phyloP scores from a whole-genome alignment of 306 rosid species.

The Pueraria montana region DNA sequence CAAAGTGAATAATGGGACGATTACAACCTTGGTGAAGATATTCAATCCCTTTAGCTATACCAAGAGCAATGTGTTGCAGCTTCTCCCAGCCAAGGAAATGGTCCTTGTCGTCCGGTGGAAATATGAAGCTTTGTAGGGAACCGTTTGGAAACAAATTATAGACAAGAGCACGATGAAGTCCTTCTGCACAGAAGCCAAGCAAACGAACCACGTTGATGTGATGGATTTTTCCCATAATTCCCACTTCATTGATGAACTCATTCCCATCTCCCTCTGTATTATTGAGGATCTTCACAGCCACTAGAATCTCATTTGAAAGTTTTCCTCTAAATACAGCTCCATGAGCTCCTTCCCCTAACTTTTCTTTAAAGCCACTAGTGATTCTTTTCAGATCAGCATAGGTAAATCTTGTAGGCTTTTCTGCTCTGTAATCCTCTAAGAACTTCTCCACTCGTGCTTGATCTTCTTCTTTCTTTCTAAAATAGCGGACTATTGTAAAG shows the following conservation, averaged over 20 bases:
- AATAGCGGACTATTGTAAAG: not conserved
- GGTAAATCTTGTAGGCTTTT: not conserved
- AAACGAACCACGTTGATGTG: constrained; percentile 1
- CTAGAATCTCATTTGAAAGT: not conserved
- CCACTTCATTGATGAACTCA: constrained; percentile 3
- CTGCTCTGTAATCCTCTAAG: not conserved
- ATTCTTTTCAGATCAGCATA: not conserved
- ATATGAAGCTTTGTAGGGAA: not conserved
- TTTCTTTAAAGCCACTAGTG: not conserved
- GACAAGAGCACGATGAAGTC: not conserved
- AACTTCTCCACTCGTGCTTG: not conserved
- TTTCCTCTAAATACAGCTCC: not conserved
- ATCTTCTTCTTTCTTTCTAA: not conserved
- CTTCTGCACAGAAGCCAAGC: constrained; percentile 18
- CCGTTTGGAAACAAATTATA: not conserved
- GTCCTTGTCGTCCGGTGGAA: not conserved
- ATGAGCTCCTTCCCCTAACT: not conserved
- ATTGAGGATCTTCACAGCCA: constrained; percentile 7
- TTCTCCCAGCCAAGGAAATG: constrained; percentile 10
- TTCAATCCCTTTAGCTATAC: constrained; percentile 11
- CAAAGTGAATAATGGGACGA: not conserved
- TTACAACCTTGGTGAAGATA: constrained; percentile 21
- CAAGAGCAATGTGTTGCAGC: not conserved
- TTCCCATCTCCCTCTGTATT: not conserved
- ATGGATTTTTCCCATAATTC: not conserved